phyloP scores from a whole-genome alignment of 2,329 filamentous ascomycete species.

The Microsporum canis region DNA sequence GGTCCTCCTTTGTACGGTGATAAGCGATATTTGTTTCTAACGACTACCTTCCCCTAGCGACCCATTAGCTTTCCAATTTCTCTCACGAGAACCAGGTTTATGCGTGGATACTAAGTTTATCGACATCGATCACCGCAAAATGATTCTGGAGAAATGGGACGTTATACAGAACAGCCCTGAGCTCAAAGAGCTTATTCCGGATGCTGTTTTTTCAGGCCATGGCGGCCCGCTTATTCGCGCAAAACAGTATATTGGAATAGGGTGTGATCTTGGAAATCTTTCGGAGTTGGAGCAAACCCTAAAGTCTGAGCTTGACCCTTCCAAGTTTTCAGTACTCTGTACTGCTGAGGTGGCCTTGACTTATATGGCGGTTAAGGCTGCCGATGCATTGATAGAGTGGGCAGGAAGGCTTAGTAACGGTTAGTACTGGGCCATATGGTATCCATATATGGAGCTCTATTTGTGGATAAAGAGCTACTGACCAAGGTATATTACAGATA shows the following conservation, averaged over 20 bases:
- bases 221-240: slow-evolving; percentile 48
- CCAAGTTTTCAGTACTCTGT: slow-evolving; percentile 58
- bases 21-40: background rate
- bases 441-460: background rate
- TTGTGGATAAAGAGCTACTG: slow-evolving; percentile 13
- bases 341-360: slow-evolving; percentile 84
- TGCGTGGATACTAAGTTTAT: slow-evolving; percentile 57
- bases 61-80: slow-evolving; percentile 73
- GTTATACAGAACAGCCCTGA: slow-evolving; percentile 54
- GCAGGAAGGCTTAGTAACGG: slow-evolving; percentile 58
- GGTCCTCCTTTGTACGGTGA: background rate
- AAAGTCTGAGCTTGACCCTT: slow-evolving; percentile 42
- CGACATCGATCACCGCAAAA: slow-evolving; percentile 73
- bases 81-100: slow-evolving; percentile 51
- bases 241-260: slow-evolving; percentile 63
- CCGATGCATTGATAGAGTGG: slow-evolving; percentile 68
- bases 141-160: slow-evolving; percentile 62
- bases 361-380: slow-evolving; percentile 66
- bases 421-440: slow-evolving; percentile 27
- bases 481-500: slow-evolving; percentile 29
- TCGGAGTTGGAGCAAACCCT: slow-evolving; percentile 49
- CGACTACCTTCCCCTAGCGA: slow-evolving; percentile 47
- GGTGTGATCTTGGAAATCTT: slow-evolving; percentile 67
- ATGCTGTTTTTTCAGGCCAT: slow-evolving; percentile 29
- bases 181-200: slow-evolving; percentile 43